Conservation (phyloP, 345 rosid species). For the Gossypium bickii region DNA sequence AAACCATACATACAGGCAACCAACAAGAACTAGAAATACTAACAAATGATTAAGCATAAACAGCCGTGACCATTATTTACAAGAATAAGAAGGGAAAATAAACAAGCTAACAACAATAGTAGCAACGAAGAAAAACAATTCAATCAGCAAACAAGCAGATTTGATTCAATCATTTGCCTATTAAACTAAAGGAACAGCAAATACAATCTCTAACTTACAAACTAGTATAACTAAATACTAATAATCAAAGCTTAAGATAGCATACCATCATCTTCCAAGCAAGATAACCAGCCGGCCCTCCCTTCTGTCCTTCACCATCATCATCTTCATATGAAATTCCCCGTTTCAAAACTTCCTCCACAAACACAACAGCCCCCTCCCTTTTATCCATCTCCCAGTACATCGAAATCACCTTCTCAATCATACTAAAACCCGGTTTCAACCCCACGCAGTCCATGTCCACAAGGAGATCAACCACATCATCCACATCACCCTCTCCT, state of each 20-base stretch:
- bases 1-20: background rate
- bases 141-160: background rate
- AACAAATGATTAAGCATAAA: background rate
- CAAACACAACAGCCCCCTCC: conserved; percentile 57
- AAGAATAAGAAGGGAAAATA: background rate
- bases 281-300: conserved; percentile 90
- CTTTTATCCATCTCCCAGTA: conserved; percentile 75
- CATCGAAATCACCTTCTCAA: conserved; percentile 86
- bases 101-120: background rate
- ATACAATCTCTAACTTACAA: background rate
- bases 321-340: conserved; percentile 40
- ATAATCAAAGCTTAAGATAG: conserved; percentile 13
- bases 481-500: conserved; percentile 51
- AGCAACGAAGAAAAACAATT: background rate
- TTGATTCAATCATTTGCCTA: background rate
- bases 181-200: background rate
- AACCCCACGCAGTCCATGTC: conserved; percentile 94
- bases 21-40: background rate
- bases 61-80: background rate
- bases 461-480: conserved; percentile 68
- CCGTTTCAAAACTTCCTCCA: conserved; percentile 60
- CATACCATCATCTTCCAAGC: conserved; percentile 94
- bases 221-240: background rate
- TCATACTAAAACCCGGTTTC: conserved; percentile 83
- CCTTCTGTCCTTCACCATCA: conserved; percentile 54